A percentile compares a stretch with the other conserved stretches of the same genome.
These are phyloP conservation scores for Urochloa ruziziensis DNA, from an alignment of 176 grass and related monocot genomes.

Conservation along the genomic window DNA sequence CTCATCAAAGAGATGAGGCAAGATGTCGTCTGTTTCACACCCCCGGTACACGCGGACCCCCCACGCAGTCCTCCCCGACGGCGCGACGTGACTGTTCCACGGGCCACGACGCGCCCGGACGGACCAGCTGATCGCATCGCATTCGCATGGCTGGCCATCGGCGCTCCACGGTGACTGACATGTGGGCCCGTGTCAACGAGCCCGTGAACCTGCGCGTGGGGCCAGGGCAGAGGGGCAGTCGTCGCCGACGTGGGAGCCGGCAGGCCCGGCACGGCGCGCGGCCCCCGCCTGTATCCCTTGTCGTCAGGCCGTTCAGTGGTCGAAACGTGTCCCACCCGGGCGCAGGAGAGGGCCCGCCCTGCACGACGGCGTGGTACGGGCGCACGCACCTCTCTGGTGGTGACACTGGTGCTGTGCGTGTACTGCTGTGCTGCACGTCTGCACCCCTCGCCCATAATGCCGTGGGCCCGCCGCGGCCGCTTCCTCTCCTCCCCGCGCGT, in stretches of 20 bases:
- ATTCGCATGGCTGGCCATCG: too few relatives aligned
- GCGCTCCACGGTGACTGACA: background rate
- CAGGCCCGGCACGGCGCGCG: too few relatives aligned
- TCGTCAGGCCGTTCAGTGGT: background rate
- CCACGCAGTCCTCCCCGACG: background rate
- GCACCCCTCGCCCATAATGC: background rate
- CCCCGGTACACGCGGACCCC: background rate
- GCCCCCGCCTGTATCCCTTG: background rate
- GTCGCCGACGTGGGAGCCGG: background rate
- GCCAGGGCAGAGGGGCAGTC: background rate
- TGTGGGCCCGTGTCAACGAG: background rate
- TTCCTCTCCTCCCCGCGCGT: background rate
- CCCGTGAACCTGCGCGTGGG: background rate
- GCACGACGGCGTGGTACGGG: background rate
- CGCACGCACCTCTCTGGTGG: background rate
- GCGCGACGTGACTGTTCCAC: background rate
- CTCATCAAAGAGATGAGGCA: background rate
- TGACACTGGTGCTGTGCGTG: background rate
- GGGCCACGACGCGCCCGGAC: too few relatives aligned
- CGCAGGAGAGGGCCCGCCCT: background rate
- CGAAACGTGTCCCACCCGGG: constrained; percentile 32
- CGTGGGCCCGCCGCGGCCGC: background rate
- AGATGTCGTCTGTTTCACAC: background rate
- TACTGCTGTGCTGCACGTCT: constrained; percentile 4
- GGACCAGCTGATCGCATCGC: too few relatives aligned